Conservation (phyloP, 164 flowering plant genomes). For the Umbilicus rupestris region DNA sequence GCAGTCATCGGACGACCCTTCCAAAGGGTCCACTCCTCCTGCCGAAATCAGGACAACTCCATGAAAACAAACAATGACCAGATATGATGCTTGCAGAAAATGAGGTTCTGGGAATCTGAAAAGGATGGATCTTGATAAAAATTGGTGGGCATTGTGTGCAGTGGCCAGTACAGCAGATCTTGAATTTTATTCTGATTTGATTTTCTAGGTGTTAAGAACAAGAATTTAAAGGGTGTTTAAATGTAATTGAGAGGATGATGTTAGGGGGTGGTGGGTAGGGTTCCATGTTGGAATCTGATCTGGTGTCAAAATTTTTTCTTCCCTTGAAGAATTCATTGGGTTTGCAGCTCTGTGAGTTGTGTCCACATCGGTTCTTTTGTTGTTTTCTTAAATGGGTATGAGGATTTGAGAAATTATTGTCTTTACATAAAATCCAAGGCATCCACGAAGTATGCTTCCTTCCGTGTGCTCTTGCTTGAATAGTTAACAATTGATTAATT, state of each 20-base stretch:
- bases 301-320: neutral
- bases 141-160: too few species aligned
- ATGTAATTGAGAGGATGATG: neutral
- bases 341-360: neutral
- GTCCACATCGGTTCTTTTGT: neutral
- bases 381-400: neutral
- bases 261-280: too few species aligned
- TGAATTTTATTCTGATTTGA: neutral
- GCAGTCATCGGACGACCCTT: constrained; percentile 75
- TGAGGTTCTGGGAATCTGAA: neutral
- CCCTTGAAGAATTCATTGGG: neutral
- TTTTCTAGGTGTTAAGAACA: neutral
- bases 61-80: constrained; percentile 30
- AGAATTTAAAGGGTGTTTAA: neutral
- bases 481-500: too few species aligned
- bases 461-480: too few species aligned
- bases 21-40: constrained; percentile 78
- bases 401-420: neutral
- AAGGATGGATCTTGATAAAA: neutral
- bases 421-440: neutral
- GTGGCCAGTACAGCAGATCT: too few species aligned
- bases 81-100: neutral
- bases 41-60: constrained; percentile 43
- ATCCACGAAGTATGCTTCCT: too few species aligned
- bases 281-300: constrained; percentile 1